Percentiles rank a stretch among this genome's conserved stretches.
phyloP scores from a whole-genome alignment of 495 filamentous ascomycete species.

The Neurospora cerealis region DNA sequence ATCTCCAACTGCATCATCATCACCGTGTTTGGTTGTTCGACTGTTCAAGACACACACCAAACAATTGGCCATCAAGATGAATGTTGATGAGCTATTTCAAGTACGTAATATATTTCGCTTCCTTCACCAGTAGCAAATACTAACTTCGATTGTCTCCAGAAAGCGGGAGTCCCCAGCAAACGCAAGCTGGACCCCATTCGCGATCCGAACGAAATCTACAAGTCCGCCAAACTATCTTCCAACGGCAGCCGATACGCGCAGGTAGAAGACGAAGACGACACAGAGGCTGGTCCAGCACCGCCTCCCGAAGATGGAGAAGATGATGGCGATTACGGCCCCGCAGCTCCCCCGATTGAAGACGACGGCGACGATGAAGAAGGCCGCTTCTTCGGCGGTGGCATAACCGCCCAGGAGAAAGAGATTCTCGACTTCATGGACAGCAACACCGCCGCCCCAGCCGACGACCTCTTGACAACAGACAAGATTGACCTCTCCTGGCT shows the following conservation, averaged over 20 bases:
- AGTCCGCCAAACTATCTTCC: conserved; percentile 64
- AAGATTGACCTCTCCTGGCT: conserved; percentile 82
- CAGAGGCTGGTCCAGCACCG: conserved; percentile 38
- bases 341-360: conserved; percentile 52
- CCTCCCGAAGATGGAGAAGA: conserved; percentile 39
- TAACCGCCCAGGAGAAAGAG: conserved; percentile 67
- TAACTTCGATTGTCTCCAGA: conserved; percentile 18
- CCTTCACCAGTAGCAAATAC: not conserved
- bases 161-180: conserved; percentile 50
- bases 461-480: conserved; percentile 45
- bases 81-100: conserved; percentile 79
- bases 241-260: conserved; percentile 36
- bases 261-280: conserved; percentile 43
- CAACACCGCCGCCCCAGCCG: conserved; percentile 33
- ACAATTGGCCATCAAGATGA: conserved; percentile 47
- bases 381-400: conserved; percentile 89
- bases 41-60: conserved; percentile 2
- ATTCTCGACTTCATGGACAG: conserved; percentile 81
- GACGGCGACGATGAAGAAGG: conserved; percentile 83
- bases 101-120: conserved; percentile 29
- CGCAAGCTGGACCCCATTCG: conserved; percentile 64
- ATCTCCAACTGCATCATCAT: not conserved
- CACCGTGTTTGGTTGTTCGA: not conserved
- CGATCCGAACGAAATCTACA: conserved; percentile 74
- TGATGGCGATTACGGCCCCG: conserved; percentile 56